A percentile compares a stretch with the other conserved stretches of the same genome.
Conservation (phyloP, 257 asterid species). For the Scutellaria barbata region DNA sequence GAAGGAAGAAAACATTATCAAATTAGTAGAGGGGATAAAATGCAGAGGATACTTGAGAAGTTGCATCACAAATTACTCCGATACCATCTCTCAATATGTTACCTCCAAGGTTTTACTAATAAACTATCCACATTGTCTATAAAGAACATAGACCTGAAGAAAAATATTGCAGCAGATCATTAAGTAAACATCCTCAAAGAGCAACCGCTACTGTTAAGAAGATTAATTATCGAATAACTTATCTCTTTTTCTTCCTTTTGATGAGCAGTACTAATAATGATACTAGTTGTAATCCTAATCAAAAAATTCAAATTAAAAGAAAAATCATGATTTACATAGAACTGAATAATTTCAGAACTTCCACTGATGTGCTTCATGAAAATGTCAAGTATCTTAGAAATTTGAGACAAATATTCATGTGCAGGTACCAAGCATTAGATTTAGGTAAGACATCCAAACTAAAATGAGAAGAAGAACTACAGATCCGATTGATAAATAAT, state of each 20-base stretch:
- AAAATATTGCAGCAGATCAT: slow-evolving; percentile 21
- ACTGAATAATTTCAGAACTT: slow-evolving; percentile 12
- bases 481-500: slow-evolving; percentile 27
- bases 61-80: background rate
- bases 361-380: slow-evolving; percentile 7
- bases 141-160: background rate
- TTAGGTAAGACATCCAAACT: slow-evolving; percentile 12
- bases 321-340: background rate
- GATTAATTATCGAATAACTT: background rate
- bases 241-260: slow-evolving; percentile 28
- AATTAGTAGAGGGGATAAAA: background rate
- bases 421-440: slow-evolving; percentile 9
- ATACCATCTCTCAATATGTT: background rate
- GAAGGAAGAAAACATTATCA: slow-evolving; percentile 10
- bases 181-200: slow-evolving; percentile 22
- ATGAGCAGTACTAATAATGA: slow-evolving; percentile 20
- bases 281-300: background rate
- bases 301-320: slow-evolving; percentile 10
- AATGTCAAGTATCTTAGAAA: background rate
- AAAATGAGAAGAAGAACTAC: slow-evolving; percentile 15
- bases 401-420: slow-evolving; percentile 6
- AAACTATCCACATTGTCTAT: background rate
- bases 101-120: background rate
- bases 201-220: slow-evolving; percentile 9
- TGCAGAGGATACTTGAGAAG: slow-evolving; percentile 2